Evolutionary conservation across 176 grass and related monocot genomes (phyloP).

Genomic region (Cocos nucifera): DNA sequence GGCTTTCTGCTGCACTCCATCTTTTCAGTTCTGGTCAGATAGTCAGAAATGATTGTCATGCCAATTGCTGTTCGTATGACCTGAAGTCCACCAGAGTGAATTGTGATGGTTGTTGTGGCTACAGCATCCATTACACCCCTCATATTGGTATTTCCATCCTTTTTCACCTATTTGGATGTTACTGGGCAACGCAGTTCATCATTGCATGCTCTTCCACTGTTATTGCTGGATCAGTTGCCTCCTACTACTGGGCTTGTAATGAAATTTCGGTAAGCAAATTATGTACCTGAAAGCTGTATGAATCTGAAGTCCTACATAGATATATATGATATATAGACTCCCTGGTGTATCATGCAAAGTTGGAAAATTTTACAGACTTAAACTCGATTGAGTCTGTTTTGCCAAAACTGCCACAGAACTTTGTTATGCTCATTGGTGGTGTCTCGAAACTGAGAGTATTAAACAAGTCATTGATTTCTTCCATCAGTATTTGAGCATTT

Average conservation of each 20-base stretch:
- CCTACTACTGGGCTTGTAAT: slow-evolving; percentile 84
- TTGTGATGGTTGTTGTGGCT: slow-evolving; percentile 93
- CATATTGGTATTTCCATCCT: slow-evolving; percentile 91
- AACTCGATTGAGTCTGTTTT: too few species aligned
- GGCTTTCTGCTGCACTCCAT: slow-evolving; percentile 89
- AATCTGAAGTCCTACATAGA: background rate
- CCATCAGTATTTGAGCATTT: too few species aligned
- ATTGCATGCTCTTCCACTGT: slow-evolving; percentile 82
- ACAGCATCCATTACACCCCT: slow-evolving; percentile 80
- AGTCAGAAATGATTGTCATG: slow-evolving; percentile 76
- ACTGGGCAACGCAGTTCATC: slow-evolving; percentile 93
- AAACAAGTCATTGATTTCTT: too few species aligned
- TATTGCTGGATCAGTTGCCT: slow-evolving; percentile 87
- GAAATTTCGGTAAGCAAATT: slow-evolving; percentile 74
- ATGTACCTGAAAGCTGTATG: slow-evolving; percentile 5
- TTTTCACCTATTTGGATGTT: slow-evolving; percentile 90
- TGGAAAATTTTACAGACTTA: too few species aligned
- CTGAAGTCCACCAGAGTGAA: slow-evolving; percentile 79
- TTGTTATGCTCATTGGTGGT: too few species aligned
- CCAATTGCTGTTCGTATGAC: slow-evolving; percentile 79
- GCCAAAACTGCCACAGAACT: too few species aligned
- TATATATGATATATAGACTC: too few species aligned
- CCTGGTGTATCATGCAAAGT: too few species aligned
- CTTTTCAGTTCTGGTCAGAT: slow-evolving; percentile 94
- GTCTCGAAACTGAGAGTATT: too few species aligned